Evolutionary conservation across 352 stramenopile species (phyloP).

Genomic region (Globisporangium carolinianum): DNA sequence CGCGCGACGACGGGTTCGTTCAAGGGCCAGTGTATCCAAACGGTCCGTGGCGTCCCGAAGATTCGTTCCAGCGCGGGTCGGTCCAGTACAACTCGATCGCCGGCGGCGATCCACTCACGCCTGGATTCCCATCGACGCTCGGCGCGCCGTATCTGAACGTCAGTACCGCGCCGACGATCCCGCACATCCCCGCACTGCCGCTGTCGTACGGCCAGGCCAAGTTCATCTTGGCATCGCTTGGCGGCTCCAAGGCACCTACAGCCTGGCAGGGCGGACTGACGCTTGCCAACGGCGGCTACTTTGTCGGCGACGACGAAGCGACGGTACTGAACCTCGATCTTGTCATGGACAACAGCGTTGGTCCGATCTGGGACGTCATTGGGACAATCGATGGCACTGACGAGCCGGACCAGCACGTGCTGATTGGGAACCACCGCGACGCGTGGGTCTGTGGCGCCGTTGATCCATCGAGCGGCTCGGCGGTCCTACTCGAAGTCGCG

Average conservation of each 20-base stretch:
- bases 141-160: conserved; percentile 30
- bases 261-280: conserved; percentile 58
- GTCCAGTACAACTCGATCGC: conserved; percentile 74
- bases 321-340: conserved; percentile 62
- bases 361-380: conserved; percentile 85
- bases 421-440: conserved; percentile 90
- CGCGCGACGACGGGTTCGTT: conserved; percentile 72
- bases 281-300: conserved; percentile 53
- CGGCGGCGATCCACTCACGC: conserved; percentile 64
- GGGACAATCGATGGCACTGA: conserved; percentile 59
- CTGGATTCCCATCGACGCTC: conserved; percentile 35
- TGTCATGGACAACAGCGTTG: conserved; percentile 68
- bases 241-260: conserved; percentile 41
- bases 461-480: conserved; percentile 80
- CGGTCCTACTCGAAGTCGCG: conserved; percentile 80
- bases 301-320: conserved; percentile 56
- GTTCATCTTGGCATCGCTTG: conserved; percentile 61
- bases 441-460: conserved; percentile 87
- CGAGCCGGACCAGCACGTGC: conserved; percentile 57
- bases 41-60: conserved; percentile 69
- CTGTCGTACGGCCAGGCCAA: conserved; percentile 81
- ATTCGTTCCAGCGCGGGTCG: conserved; percentile 82
- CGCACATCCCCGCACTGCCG: conserved; percentile 55
- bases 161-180: conserved; percentile 50
- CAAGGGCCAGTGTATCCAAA: conserved; percentile 67